phyloP scores from a whole-genome alignment of 2,329 filamentous ascomycete genomes.

The Xylaria sp. region DNA sequence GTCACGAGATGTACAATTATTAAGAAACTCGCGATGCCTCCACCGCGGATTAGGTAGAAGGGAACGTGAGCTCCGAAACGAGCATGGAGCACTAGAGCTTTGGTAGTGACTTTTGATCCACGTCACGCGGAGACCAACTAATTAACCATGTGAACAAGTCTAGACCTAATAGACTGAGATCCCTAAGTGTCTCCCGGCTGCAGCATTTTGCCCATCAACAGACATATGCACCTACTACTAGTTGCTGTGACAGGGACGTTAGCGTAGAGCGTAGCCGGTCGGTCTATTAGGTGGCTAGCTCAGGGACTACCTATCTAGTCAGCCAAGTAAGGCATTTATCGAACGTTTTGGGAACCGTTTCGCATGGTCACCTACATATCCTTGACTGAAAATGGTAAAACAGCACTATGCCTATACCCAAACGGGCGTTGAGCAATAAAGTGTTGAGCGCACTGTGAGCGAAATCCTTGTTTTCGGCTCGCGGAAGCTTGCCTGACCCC shows the following conservation, averaged over 20 bases:
- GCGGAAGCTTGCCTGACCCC: conserved; percentile 35
- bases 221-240: conserved; percentile 31
- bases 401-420: conserved; percentile 9
- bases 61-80: conserved; percentile 25
- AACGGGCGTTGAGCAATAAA: conserved; percentile 11
- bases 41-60: conserved; percentile 20
- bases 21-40: conserved; percentile 2
- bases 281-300: conserved; percentile 8
- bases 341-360: conserved; percentile 34
- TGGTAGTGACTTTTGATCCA: conserved; percentile 7
- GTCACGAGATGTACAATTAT: conserved; percentile 19
- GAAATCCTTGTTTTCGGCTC: conserved; percentile 30
- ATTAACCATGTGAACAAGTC: conserved; percentile 21
- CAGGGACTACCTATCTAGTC: background rate
- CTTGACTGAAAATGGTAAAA: conserved; percentile 32
- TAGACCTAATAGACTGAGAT: conserved; percentile 11
- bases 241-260: conserved; percentile 21
- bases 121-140: conserved; percentile 25
- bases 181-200: conserved; percentile 11
- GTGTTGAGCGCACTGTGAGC: conserved; percentile 23
- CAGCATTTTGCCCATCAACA: conserved; percentile 24
- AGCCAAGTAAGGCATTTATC: conserved; percentile 17
- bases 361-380: conserved; percentile 22
- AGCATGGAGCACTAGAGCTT: conserved; percentile 11
- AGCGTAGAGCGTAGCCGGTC: background rate